phyloP scores from a whole-genome alignment of 306 rosid genomes.

The Prunus mira region DNA sequence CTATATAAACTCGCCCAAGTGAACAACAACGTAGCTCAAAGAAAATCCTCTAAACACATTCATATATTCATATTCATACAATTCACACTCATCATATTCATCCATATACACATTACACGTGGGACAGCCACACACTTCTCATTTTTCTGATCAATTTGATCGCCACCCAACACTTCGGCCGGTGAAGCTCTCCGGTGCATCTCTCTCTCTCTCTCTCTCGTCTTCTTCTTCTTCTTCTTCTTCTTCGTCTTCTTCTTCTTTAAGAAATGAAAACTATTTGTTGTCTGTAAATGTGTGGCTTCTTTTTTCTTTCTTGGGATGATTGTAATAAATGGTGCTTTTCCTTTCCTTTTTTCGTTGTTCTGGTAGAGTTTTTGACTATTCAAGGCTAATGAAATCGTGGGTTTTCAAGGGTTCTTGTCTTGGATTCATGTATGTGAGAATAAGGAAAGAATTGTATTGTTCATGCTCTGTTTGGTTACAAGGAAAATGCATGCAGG shows the following conservation, averaged over 20 bases:
- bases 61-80: too few relatives aligned
- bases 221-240: background rate
- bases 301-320: background rate
- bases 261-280: background rate
- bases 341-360: background rate
- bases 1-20: conserved; percentile 1
- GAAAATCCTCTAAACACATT: background rate
- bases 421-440: background rate
- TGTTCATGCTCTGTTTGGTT: conserved; percentile 17
- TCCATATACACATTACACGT: too few relatives aligned
- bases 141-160: background rate
- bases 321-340: background rate
- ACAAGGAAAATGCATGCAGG: conserved; percentile 11
- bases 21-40: background rate
- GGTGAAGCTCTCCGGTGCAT: background rate
- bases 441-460: background rate
- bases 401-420: background rate
- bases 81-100: background rate
- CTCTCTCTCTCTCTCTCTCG: background rate
- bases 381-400: background rate
- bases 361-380: background rate
- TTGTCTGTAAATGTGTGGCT: background rate
- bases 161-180: background rate
- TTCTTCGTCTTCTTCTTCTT: background rate
- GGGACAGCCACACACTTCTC: background rate